Evolutionary conservation across 2,329 filamentous ascomycete genomes (phyloP), one percentile per base, ranked within the genome.

Genomic region (Apiospora pterosperma): DNA sequence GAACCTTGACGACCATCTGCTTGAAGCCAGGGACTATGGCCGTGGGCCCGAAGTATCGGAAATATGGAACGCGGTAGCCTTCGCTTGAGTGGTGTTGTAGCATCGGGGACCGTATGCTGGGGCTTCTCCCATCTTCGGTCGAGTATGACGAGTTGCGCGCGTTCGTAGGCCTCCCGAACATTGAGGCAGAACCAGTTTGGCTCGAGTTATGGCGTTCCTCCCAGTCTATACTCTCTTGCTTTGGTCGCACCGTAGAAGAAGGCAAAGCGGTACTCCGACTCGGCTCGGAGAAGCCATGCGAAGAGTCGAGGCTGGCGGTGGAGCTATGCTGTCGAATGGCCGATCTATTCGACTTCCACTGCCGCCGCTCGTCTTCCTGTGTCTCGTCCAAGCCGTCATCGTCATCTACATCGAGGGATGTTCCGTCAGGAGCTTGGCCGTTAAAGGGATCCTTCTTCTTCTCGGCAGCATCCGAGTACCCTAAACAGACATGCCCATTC

Each of bases 11-110:
- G 31, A 96, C 92, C 92, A 96, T 96, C 76, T 96, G 92, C 77
- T 96, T 96, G 79, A 93, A 96, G 25, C 93, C 93, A 1, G 93
- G 93, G 62, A 96, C 92, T 72, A 97, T 97, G 67, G 93, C 93
- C 1, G 93, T 97, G 0, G 92, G 92, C 0, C 93, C 93, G 74
- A 97, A 96, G 77, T 96, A 97, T 66, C 93, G 85, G 72, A 97
- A 97, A 75, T 96, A 97, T 0, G 93, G 93, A 68, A 97, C 92
- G 63, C 90, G 85, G 72, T 90, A 81, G 66, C 85, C 81, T 74
- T 85, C 82, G 36, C 80, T 76, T 69, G 85, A 81, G 67, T 85
- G 79, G 61, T 82, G 76, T 12, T 85, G 79, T 60, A 82, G 76
- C 19, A 79, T 71, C 1, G 83, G 82, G 25, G 83, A 85, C 34